A percentile compares a stretch with the other conserved stretches of the same genome.
These are phyloP conservation scores for Metschnikowia borealis DNA, from an alignment of 805 yeast species.

Conservation along the genomic window DNA sequence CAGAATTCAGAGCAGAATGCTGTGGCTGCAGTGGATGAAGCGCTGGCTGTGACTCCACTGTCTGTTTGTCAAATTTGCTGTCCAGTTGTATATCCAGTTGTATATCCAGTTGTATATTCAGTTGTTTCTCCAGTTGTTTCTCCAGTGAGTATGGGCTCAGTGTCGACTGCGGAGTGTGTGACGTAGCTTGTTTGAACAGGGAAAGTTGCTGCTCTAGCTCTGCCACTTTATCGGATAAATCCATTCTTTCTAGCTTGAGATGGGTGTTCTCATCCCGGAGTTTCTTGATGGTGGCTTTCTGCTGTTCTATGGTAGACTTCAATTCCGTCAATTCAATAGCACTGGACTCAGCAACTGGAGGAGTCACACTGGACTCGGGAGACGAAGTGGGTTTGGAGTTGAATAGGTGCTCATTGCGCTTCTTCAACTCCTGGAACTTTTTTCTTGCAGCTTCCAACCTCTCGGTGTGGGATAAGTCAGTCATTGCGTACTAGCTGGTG, in stretches of 20 bases:
- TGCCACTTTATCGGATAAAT: constrained; percentile 30
- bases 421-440: constrained; percentile 66
- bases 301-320: constrained; percentile 26
- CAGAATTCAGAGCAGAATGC: no score
- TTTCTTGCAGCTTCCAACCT: constrained; percentile 72
- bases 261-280: constrained; percentile 42
- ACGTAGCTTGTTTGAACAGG: constrained; percentile 8
- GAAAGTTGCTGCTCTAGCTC: constrained; percentile 26
- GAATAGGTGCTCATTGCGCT: constrained; percentile 21
- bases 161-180: constrained; percentile 10
- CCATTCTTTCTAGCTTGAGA: constrained; percentile 37
- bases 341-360: neutral
- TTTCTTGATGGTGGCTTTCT: constrained; percentile 32
- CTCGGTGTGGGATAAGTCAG: constrained; percentile 44
- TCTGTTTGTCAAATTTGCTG: no score
- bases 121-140: no score
- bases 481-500: neutral
- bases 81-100: no score
- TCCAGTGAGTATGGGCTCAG: constrained; percentile 3
- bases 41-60: no score
- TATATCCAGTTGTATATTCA: no score
- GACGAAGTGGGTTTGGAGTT: neutral
- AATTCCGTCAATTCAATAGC: constrained; percentile 14
- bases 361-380: neutral
- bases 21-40: no score